phyloP scores from a whole-genome alignment of 1,284 basidiomycete genomes.

The Cystobasidiaceae sp. region DNA sequence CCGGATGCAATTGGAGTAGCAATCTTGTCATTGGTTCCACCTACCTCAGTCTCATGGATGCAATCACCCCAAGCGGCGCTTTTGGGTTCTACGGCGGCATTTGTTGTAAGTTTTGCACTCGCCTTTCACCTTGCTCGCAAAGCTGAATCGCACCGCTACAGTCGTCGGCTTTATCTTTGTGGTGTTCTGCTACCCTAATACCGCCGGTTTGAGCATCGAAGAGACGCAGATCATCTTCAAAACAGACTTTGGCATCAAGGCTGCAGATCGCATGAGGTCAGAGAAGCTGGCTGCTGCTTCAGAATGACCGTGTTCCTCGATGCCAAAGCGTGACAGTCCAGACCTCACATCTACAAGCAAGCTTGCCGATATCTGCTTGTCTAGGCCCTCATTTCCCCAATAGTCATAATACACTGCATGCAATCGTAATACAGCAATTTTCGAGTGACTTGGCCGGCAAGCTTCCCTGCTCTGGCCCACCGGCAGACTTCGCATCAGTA shows the following conservation, averaged over 20 bases:
- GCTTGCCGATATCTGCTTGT: no score
- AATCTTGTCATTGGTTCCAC: constrained; percentile 51
- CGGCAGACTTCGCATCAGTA: no score
- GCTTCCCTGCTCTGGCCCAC: no score
- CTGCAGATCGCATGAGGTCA: constrained; percentile 7
- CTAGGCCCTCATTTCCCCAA: no score
- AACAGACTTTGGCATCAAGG: constrained; percentile 46
- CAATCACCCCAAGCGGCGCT: constrained; percentile 43
- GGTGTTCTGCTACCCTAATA: constrained; percentile 49
- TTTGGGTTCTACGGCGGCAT: constrained; percentile 47
- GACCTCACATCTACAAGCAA: no score
- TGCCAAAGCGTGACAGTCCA: no score
- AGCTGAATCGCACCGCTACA: background rate
- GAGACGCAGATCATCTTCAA: constrained; percentile 46
- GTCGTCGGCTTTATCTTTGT: constrained; percentile 45
- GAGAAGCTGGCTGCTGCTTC: background rate
- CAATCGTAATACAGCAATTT: no score
- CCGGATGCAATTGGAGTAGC: constrained; percentile 70
- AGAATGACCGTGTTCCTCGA: background rate
- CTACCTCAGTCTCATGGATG: constrained; percentile 50
- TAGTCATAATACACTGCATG: no score
- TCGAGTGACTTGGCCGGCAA: no score
- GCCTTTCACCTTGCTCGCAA: background rate
- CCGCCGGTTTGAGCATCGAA: constrained; percentile 46
- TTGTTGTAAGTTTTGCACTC: constrained; percentile 3